Percentiles rank a stretch among this genome's conserved stretches.
Evolutionary conservation across 805 yeast species (phyloP).

Genomic region (Kuraishia borneana): DNA sequence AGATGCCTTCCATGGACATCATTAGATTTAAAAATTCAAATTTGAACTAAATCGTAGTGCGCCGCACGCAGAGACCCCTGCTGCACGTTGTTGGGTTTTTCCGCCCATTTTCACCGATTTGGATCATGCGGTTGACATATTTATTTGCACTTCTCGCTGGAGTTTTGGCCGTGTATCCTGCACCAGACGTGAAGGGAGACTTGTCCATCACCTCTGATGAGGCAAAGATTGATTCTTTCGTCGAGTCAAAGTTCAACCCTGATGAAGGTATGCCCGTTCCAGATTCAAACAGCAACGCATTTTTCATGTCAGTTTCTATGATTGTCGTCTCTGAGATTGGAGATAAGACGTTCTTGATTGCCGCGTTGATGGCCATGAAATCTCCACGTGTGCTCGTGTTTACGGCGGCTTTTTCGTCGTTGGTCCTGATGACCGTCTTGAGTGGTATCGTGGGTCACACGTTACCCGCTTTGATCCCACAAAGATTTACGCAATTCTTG

Average conservation of each 20-base stretch:
- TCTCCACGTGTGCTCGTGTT: conserved; percentile 79
- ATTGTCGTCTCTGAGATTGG: conserved; percentile 94
- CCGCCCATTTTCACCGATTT: too few species aligned
- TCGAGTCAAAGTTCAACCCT: too few species aligned
- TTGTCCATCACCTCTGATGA: too few species aligned
- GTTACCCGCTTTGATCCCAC: conserved; percentile 74
- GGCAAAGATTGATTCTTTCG: too few species aligned
- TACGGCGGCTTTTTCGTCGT: conserved; percentile 74
- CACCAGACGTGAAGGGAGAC: too few species aligned
- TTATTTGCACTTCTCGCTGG: too few species aligned
- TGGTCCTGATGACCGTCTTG: conserved; percentile 82
- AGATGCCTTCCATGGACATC: conserved; percentile 17
- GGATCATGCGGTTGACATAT: too few species aligned
- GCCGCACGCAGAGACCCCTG: not conserved
- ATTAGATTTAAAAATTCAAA: conserved; percentile 2
- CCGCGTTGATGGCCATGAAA: conserved; percentile 97
- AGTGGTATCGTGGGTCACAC: conserved; percentile 91
- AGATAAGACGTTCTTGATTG: conserved; percentile 92
- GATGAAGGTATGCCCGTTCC: too few species aligned
- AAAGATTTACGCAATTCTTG: conserved; percentile 63
- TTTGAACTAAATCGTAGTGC: not conserved
- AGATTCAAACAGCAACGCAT: conserved; percentile 27
- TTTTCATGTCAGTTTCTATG: conserved; percentile 80
- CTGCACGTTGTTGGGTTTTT: too few species aligned
- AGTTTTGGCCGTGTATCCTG: too few species aligned